phyloP scores from a whole-genome alignment of 768 basidiomycete genomes.

The Cystofilobasidium macerans region DNA sequence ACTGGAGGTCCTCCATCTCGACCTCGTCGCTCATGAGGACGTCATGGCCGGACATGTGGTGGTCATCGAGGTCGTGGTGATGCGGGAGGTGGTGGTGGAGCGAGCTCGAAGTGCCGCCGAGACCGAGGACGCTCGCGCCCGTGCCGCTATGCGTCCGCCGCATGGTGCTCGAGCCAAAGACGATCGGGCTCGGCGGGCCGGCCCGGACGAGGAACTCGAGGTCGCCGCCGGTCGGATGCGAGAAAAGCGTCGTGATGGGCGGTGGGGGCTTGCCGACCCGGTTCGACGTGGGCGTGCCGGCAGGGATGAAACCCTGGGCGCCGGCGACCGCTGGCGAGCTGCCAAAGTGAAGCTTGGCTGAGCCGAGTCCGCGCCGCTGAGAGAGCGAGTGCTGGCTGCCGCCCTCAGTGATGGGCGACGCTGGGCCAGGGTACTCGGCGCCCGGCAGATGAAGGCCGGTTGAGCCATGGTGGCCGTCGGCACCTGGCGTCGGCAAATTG shows the following conservation, averaged over 20 bases:
- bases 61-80: background rate
- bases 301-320: background rate
- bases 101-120: background rate
- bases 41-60: background rate
- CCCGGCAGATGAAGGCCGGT: background rate
- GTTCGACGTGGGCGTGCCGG: background rate
- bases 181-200: conserved; percentile 11
- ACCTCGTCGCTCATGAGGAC: conserved; percentile 1
- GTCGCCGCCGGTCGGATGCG: background rate
- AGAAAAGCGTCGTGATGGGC: background rate
- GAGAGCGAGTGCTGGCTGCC: background rate
- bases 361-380: conserved; percentile 3
- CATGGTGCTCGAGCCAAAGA: background rate
- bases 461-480: background rate
- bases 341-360: conserved; percentile 3
- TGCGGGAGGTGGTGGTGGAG: too few species aligned
- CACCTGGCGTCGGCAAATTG: conserved; percentile 5
- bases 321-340: too few species aligned
- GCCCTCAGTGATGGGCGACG: conserved; percentile 3
- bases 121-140: background rate
- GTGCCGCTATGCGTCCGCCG: background rate
- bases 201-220: conserved; percentile 13
- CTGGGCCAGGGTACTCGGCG: conserved; percentile 1
- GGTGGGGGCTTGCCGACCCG: background rate
- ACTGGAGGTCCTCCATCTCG: conserved; percentile 1